Base-by-base conservation (phyloP, 2,329 filamentous ascomycete genomes). In the Myriangium duriaei region DNA sequence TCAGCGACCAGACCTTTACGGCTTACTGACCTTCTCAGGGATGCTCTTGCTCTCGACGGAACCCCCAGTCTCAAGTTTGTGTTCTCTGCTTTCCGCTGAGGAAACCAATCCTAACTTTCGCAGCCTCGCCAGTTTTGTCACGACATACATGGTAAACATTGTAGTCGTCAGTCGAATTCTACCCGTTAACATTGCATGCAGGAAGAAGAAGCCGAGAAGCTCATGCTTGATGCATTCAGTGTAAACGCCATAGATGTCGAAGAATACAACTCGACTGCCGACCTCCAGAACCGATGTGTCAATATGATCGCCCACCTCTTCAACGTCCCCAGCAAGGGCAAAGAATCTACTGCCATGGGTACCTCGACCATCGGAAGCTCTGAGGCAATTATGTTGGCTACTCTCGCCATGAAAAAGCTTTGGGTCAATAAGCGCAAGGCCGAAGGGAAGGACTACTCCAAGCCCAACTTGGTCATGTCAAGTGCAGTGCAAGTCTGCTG, bases 401-500 rank as follows among this genome's bases (percentile, higher is more conserved):
- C 84, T 5, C 67, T 95, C 24, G 87, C 87, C 50, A 94, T 95
- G 86, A 95, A 95, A 74, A 85, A 79, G 65, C 76, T 80, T 52
- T 96, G 88, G 88, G 79, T 83, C 66, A 86, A 91, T 60, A 79
- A 78, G 63, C 79, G 85, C 50, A 74, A 80, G 57, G 85, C 81
- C 4, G 82, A 75, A 50, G 87, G 86, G 44, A 91, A 92, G 65
- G 73, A 85, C 39, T 73, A 60, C 43, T 82, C 86, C 45, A 72
- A 72, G 31, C 88, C 88, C 39, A 96, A 96, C 63, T 79, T 96
- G 44, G 67, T 96, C 67, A 95, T 96, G 88, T 91, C 83, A 51
- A 85, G 83, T 16, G 87, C 88, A 19, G 88, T 95, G 2, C 88
- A 96, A 63, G 88, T 95, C 29, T 94, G 86, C 69, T 95, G 87